These are phyloP conservation scores for Balakata baccata DNA, from an alignment of 345 rosid genomes.

Conservation along the genomic window DNA sequence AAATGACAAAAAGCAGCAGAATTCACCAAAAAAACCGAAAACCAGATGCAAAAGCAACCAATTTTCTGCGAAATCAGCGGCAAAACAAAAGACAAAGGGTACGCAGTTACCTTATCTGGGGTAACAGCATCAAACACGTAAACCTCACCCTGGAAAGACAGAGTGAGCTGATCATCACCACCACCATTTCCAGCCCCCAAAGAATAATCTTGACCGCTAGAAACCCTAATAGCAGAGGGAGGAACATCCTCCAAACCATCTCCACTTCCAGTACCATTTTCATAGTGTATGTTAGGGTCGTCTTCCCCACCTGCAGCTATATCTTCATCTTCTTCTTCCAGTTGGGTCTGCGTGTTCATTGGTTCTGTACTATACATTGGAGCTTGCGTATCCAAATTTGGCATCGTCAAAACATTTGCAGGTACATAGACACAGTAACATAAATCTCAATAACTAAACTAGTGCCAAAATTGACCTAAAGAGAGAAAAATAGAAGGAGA, in stretches of 20 bases:
- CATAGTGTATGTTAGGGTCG: constrained; percentile 29
- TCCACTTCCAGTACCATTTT: constrained; percentile 17
- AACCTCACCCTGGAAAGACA: constrained; percentile 52
- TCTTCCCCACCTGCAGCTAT: constrained; percentile 31
- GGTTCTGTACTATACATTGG: constrained; percentile 17
- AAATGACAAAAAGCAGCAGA: background rate
- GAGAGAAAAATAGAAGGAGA: too few relatives aligned
- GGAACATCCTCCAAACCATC: constrained; percentile 25
- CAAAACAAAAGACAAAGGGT: too few relatives aligned
- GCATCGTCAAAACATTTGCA: constrained; percentile 18
- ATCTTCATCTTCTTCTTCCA: constrained; percentile 26
- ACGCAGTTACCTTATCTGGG: constrained; percentile 37
- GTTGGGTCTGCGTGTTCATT: background rate
- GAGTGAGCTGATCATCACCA: constrained; percentile 38
- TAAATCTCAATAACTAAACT: background rate
- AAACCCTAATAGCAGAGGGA: constrained; percentile 14
- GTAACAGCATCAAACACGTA: constrained; percentile 48
- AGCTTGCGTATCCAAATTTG: constrained; percentile 13
- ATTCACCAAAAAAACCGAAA: constrained; percentile 10
- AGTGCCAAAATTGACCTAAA: background rate
- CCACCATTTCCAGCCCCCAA: constrained; percentile 21
- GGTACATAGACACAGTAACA: background rate
- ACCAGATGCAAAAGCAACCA: constrained; percentile 5
- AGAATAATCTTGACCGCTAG: constrained; percentile 20
- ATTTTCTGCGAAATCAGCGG: background rate